Percentiles rank a stretch among this genome's conserved stretches.
phyloP scores from a whole-genome alignment of 257 asterid species.

The Solanum paucissectum region DNA sequence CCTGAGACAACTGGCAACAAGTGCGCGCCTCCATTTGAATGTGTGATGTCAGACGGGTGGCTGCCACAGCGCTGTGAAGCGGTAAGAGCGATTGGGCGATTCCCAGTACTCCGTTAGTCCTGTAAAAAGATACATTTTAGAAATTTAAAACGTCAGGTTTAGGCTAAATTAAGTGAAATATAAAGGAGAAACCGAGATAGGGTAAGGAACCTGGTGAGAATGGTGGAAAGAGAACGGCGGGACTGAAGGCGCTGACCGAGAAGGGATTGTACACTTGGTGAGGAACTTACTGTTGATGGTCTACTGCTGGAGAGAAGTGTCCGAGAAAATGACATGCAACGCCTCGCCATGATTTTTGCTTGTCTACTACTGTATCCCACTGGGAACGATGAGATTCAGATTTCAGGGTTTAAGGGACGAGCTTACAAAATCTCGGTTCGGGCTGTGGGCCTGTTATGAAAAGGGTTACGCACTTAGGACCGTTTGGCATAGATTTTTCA shows the following conservation, averaged over 20 bases:
- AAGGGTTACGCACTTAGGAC: not conserved
- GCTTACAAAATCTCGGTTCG: not conserved
- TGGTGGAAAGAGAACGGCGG: constrained; percentile 18
- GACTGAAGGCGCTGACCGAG: constrained; percentile 7
- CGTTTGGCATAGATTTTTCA: too few relatives aligned
- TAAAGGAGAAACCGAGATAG: not conserved
- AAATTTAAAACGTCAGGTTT: not conserved
- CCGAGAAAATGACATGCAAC: constrained; percentile 14
- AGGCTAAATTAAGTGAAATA: not conserved
- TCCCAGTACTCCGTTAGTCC: constrained; percentile 20
- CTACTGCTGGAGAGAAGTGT: constrained; percentile 13
- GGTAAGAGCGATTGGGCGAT: constrained; percentile 26
- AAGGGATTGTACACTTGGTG: constrained; percentile 6
- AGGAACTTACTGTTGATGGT: constrained; percentile 1
- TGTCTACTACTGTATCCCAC: not conserved
- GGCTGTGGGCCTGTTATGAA: not conserved
- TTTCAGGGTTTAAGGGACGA: constrained; percentile 4
- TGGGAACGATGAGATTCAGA: not conserved
- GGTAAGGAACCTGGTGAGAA: constrained; percentile 11
- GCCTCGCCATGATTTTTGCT: constrained; percentile 18
- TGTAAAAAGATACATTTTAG: not conserved
- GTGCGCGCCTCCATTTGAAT: constrained; percentile 18
- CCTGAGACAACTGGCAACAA: constrained; percentile 30
- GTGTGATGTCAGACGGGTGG: constrained; percentile 23
- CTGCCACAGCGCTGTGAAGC: constrained; percentile 19